Evolutionary conservation across 257 asterid species (phyloP).

Genomic region (Capsicum pubescens): DNA sequence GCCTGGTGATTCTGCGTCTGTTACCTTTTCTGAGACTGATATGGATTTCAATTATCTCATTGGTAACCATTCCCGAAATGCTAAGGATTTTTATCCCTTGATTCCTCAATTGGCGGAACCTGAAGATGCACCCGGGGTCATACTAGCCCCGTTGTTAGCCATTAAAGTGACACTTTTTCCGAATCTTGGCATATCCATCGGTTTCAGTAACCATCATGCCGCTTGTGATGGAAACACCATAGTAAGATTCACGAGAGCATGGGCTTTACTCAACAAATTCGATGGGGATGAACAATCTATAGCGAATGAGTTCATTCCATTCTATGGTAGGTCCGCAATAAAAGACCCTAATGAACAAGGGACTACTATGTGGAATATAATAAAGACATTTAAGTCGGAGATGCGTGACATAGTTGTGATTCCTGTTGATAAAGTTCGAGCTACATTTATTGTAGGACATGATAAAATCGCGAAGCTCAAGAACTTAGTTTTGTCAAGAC

Average conservation of each 20-base stretch:
- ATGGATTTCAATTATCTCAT: conserved; percentile 22
- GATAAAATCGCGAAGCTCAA: conserved; percentile 39
- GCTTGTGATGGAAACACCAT: conserved; percentile 31
- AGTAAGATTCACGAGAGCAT: conserved; percentile 21
- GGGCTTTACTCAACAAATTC: conserved; percentile 33
- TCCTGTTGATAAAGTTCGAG: conserved; percentile 26
- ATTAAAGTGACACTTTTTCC: conserved; percentile 38
- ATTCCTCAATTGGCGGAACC: conserved; percentile 26
- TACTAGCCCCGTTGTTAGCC: conserved; percentile 25
- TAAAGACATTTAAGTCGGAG: background rate
- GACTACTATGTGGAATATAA: conserved; percentile 24
- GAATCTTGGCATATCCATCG: conserved; percentile 29
- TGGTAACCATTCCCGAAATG: background rate
- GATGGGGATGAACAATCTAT: background rate
- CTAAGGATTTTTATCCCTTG: conserved; percentile 16
- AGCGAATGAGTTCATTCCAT: conserved; percentile 15
- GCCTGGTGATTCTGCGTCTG: conserved; percentile 6
- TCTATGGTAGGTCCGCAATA: conserved; percentile 32
- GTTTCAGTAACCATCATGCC: conserved; percentile 31
- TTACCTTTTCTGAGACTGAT: background rate
- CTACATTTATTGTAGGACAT: conserved; percentile 31
- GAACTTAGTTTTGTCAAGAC: conserved; percentile 32
- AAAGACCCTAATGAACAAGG: conserved; percentile 28
- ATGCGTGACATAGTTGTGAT: background rate
- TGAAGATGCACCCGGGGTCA: background rate